Percentiles rank a stretch among this genome's conserved stretches.
Evolutionary conservation across 352 stramenopile species (phyloP).

Genomic region (Chrysophaeum taylorii): DNA sequence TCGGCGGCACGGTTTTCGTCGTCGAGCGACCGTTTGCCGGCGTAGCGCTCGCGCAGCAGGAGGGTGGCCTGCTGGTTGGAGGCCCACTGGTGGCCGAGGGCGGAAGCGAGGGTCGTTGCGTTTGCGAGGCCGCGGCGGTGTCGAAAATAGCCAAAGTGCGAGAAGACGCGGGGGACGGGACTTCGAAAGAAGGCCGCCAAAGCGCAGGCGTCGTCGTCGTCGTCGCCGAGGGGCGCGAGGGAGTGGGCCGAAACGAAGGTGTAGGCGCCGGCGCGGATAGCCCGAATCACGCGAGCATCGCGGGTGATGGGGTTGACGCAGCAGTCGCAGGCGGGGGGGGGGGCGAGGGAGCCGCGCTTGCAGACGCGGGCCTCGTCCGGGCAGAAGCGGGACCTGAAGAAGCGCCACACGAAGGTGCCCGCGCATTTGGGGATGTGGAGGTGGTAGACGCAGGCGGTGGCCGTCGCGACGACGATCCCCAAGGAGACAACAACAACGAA

Average conservation of each 20-base stretch:
- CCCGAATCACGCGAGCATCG: not conserved
- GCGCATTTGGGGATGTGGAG: constrained; percentile 6
- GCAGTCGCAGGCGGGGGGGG: not conserved
- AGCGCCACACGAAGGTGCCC: constrained; percentile 10
- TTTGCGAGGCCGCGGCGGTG: no score
- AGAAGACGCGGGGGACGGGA: not conserved
- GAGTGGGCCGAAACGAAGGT: not conserved
- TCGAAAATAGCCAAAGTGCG: not conserved
- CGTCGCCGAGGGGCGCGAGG: not conserved
- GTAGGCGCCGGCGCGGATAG: not conserved
- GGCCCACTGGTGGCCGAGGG: not conserved
- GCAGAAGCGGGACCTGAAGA: not conserved
- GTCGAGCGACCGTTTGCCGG: no score
- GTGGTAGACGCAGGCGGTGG: not conserved
- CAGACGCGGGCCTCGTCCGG: not conserved
- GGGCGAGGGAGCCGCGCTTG: not conserved
- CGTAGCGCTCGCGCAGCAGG: not conserved
- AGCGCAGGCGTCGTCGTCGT: not conserved
- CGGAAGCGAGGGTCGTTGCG: not conserved
- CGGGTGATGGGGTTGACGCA: not conserved
- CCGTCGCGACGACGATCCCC: not conserved
- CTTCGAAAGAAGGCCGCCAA: not conserved
- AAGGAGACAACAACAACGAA: no score
- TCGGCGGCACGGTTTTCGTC: no score
- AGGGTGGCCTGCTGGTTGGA: constrained; percentile 2